Evolutionary conservation across 2,329 filamentous ascomycete species (phyloP), one percentile per base, ranked within the genome.

Genomic region (Cordyceps pruinosa): DNA sequence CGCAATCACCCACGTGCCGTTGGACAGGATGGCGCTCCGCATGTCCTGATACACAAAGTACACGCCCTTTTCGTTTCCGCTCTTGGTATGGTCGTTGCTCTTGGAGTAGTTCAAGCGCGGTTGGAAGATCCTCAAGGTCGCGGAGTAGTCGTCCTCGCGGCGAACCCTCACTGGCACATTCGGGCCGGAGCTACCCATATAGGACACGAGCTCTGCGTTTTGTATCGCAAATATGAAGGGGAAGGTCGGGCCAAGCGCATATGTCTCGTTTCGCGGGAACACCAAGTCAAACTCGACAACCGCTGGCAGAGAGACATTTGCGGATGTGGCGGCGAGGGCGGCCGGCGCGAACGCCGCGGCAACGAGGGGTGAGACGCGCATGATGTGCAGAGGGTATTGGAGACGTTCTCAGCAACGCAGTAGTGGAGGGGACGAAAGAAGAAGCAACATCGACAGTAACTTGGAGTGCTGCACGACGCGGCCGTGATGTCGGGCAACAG

Each of bases 181-280:
- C 32, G 30, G 46, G 19, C 46, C 46, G 19, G 32, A 25, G 19
- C 30, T 49, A 19, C 32, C 46, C 19, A 49, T 46, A 30, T 46
- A 30, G 13, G 44, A 46, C 44, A 46, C 46, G 30, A 49, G 46
- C 28, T 49, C 21, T 21, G 32, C 19, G 46, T 49, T 49, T 25
- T 49, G 46, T 12, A 49, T 26, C 6, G 30, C 30, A 49, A 49
- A 49, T 21, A 49, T 49, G 30, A 49, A 49, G 12, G 46, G 46
- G 25, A 49, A 49, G 30, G 21, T 34, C 46, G 46, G 28, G 30
- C 30, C 23, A 3, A 35, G 30, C 4, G 30, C 30, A 13, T 49
- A 49, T 34, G 46, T 49, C 46, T 49, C 46, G 46, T 49, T 49
- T 34, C 30, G 30, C 30, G 30, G 46, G 30, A 49, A 49, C 35